Evolutionary conservation across 108 stramenopile species (phyloP).

Genomic region (Skeletonema tropicum): DNA sequence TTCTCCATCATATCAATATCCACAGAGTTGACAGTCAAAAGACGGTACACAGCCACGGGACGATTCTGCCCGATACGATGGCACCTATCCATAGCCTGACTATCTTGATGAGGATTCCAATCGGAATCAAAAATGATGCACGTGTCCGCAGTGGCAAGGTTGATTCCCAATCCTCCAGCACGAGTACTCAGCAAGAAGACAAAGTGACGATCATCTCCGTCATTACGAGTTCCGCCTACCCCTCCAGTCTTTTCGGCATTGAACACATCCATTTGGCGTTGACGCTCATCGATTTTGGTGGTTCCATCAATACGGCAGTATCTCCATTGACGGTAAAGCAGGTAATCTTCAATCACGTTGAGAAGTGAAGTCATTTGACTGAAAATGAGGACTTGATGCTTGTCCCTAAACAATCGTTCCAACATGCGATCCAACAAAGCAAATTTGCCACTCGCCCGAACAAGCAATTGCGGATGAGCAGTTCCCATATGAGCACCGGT

Average conservation of each 20-base stretch:
- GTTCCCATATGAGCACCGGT: slow-evolving; percentile 84
- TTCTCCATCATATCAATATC: slow-evolving; percentile 99
- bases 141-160: slow-evolving; percentile 95
- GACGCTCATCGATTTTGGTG: slow-evolving; percentile 96
- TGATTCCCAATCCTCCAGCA: slow-evolving; percentile 97
- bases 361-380: slow-evolving; percentile 97
- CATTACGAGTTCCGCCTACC: slow-evolving; percentile 64
- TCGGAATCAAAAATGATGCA: slow-evolving; percentile 99
- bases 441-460: slow-evolving; percentile 96
- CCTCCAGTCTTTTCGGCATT: slow-evolving; percentile 87
- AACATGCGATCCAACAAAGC: slow-evolving; percentile 97
- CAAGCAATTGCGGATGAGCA: slow-evolving; percentile 86
- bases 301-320: slow-evolving; percentile 96
- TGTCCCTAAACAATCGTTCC: slow-evolving; percentile 85
- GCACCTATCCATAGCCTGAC: slow-evolving; percentile 93
- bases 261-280: slow-evolving; percentile 93
- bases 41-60: slow-evolving; percentile 95
- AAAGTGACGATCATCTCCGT: slow-evolving; percentile 81
- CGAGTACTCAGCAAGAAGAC: slow-evolving; percentile 95
- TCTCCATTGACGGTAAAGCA: slow-evolving; percentile 77
- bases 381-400: slow-evolving; percentile 98
- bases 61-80: slow-evolving; percentile 94
- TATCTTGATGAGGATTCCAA: slow-evolving; percentile 97
- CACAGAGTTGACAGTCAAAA: slow-evolving; percentile 93
- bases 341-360: slow-evolving; percentile 96